Evolutionary conservation across 768 basidiomycete genomes (phyloP).

Genomic region (Suillus americanus): DNA sequence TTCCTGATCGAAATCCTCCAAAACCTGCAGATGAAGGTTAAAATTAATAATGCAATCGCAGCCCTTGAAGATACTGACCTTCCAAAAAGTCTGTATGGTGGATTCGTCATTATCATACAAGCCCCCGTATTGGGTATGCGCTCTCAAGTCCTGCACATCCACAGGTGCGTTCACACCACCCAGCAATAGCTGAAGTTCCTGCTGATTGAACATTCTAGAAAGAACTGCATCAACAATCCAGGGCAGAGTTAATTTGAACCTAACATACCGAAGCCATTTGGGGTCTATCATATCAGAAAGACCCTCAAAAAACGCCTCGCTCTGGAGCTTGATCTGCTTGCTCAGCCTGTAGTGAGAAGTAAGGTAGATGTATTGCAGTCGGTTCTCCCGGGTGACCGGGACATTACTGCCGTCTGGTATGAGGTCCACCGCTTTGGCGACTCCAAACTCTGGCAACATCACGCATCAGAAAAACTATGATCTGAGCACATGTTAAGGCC

Average conservation of each 20-base stretch:
- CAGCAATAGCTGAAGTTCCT: conserved; percentile 88
- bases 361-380: conserved; percentile 86
- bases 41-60: conserved; percentile 3
- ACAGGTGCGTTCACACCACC: conserved; percentile 87
- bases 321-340: conserved; percentile 84
- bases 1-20: conserved; percentile 76
- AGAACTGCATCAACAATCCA: conserved; percentile 11
- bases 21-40: conserved; percentile 49
- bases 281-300: conserved; percentile 89
- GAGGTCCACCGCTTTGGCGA: conserved; percentile 72
- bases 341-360: conserved; percentile 88
- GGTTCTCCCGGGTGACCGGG: conserved; percentile 85
- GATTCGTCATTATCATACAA: conserved; percentile 66
- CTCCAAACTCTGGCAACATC: conserved; percentile 70
- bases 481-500: conserved; percentile 18
- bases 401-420: conserved; percentile 80
- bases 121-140: conserved; percentile 82
- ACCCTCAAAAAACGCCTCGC: conserved; percentile 87
- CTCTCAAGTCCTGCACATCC: conserved; percentile 77
- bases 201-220: conserved; percentile 92
- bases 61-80: conserved; percentile 36
- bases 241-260: not conserved
- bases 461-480: not conserved
- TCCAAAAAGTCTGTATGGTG: conserved; percentile 84
- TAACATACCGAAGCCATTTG: conserved; percentile 73